phyloP scores from a whole-genome alignment of 176 grass and related monocot species.

The Oryza nivara region DNA sequence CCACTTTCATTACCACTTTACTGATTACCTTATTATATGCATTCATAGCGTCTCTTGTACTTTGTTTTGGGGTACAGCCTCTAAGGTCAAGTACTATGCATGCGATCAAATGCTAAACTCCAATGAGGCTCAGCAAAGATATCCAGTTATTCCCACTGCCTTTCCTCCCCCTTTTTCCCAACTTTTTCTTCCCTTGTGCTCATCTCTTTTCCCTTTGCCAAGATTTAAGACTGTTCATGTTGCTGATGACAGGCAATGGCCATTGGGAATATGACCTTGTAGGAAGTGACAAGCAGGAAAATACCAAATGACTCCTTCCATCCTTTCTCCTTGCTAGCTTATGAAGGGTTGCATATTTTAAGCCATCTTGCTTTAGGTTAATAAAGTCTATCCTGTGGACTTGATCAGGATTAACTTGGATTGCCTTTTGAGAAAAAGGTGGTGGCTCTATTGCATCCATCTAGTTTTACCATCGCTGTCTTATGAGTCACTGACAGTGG shows the following conservation, averaged over 20 bases:
- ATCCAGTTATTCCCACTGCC: slow-evolving; percentile 74
- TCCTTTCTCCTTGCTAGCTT: slow-evolving; percentile 62
- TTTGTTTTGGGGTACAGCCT: slow-evolving; percentile 50
- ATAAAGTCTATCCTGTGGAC: slow-evolving; percentile 74
- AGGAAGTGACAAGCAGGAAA: slow-evolving; percentile 59
- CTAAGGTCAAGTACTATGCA: slow-evolving; percentile 55
- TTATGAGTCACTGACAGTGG: slow-evolving; percentile 23
- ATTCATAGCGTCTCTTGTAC: slow-evolving; percentile 33
- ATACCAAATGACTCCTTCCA: slow-evolving; percentile 50
- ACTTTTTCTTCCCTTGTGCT: slow-evolving; percentile 58
- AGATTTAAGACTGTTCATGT: slow-evolving; percentile 53
- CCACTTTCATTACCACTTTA: slow-evolving; percentile 41
- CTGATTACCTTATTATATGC: slow-evolving; percentile 14
- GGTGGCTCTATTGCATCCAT: slow-evolving; percentile 31
- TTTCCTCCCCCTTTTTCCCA: slow-evolving; percentile 38
- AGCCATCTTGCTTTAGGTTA: slow-evolving; percentile 69
- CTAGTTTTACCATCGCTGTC: background rate
- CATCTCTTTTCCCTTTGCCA: slow-evolving; percentile 52
- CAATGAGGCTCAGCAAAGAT: slow-evolving; percentile 58
- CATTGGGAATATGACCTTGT: slow-evolving; percentile 53
- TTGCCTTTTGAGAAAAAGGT: slow-evolving; percentile 56
- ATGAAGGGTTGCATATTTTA: slow-evolving; percentile 50
- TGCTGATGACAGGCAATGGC: slow-evolving; percentile 52
- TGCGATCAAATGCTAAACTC: slow-evolving; percentile 75
- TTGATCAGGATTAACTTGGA: slow-evolving; percentile 52